Conservation (phyloP, 2,329 filamentous ascomycete genomes). For the Septoria linicola region DNA sequence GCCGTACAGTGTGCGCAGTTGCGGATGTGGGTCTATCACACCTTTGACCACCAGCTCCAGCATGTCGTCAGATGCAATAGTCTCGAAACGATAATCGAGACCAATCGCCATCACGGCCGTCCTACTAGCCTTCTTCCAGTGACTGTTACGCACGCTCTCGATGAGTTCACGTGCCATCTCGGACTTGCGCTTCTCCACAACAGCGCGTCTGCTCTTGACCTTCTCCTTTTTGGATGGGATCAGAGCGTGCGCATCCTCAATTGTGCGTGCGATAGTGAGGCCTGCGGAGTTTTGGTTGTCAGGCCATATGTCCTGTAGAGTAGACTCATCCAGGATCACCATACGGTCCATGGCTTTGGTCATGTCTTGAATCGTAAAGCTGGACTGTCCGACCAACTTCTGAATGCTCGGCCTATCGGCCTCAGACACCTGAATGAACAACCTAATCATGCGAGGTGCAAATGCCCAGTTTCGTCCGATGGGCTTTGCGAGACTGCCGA, state of each 20-base stretch:
- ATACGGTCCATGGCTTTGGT: conserved; percentile 83
- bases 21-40: conserved; percentile 86
- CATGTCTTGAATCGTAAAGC: conserved; percentile 88
- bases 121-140: conserved; percentile 94
- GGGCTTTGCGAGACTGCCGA: conserved; percentile 84
- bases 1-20: conserved; percentile 75
- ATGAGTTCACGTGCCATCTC: conserved; percentile 79
- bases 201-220: conserved; percentile 70
- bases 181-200: conserved; percentile 81
- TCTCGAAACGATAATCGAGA: conserved; percentile 86
- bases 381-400: conserved; percentile 74
- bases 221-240: conserved; percentile 69
- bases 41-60: conserved; percentile 79
- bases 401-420: conserved; percentile 96
- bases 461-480: conserved; percentile 92
- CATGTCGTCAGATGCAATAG: conserved; percentile 75
- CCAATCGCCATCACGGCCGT: conserved; percentile 90
- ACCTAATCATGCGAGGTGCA: conserved; percentile 80
- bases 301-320: conserved; percentile 71
- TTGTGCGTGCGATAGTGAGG: conserved; percentile 36
- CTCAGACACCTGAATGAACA: conserved; percentile 85
- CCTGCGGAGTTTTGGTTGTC: conserved; percentile 34
- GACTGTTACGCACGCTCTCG: conserved; percentile 68
- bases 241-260: conserved; percentile 58
- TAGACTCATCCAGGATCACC: conserved; percentile 72